A percentile compares a stretch with the other conserved stretches of the same genome.
Evolutionary conservation across 2,329 filamentous ascomycete genomes (phyloP).

Genomic region (Talaromyces islandicus): DNA sequence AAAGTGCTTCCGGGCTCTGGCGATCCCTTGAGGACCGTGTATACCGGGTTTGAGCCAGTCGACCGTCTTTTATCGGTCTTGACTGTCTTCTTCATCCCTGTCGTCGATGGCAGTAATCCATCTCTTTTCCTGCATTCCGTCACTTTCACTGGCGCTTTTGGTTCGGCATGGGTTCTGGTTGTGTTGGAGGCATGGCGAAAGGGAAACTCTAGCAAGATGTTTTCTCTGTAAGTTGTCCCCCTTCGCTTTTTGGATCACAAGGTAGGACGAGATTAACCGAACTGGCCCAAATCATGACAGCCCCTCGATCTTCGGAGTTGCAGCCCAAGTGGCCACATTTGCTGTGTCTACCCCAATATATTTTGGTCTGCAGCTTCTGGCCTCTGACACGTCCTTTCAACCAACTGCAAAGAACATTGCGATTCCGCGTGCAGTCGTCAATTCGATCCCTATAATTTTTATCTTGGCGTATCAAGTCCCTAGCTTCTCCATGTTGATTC

Average conservation of each 20-base stretch:
- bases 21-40: conserved; percentile 20
- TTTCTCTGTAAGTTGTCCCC: conserved; percentile 34
- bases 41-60: conserved; percentile 28
- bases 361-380: conserved; percentile 37
- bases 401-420: conserved; percentile 29
- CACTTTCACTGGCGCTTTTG: conserved; percentile 36
- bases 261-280: neutral
- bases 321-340: conserved; percentile 39
- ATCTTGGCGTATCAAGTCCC: conserved; percentile 41
- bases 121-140: conserved; percentile 31
- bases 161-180: conserved; percentile 38
- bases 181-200: conserved; percentile 40
- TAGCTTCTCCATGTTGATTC: conserved; percentile 38
- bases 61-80: conserved; percentile 26
- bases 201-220: conserved; percentile 37
- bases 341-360: conserved; percentile 41
- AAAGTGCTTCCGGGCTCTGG: conserved; percentile 12
- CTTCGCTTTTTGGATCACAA: conserved; percentile 4
- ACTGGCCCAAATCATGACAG: conserved; percentile 11
- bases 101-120: conserved; percentile 32
- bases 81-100: conserved; percentile 36
- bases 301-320: conserved; percentile 35
- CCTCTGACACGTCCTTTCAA: conserved; percentile 34
- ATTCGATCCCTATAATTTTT: conserved; percentile 36
- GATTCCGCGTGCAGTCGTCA: conserved; percentile 25